phyloP scores from a whole-genome alignment of 768 basidiomycete genomes.

The Panus rudis region DNA sequence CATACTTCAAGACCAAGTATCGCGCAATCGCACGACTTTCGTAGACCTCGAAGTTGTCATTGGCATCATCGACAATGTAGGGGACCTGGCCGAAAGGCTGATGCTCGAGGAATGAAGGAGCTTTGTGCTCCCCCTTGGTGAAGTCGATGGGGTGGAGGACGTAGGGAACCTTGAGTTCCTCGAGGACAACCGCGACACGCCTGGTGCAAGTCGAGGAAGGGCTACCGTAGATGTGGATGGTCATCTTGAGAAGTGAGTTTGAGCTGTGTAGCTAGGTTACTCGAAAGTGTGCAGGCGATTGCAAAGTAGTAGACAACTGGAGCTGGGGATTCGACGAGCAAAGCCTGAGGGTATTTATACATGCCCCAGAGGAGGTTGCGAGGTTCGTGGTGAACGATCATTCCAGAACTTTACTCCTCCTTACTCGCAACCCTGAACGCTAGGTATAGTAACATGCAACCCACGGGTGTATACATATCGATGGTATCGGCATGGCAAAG shows the following conservation, averaged over 20 bases:
- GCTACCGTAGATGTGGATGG: neutral
- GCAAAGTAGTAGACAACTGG: too few relatives aligned
- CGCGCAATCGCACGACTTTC: slow-evolving; percentile 56
- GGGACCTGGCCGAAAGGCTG: slow-evolving; percentile 67
- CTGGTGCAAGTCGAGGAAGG: neutral
- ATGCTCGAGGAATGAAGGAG: slow-evolving; percentile 31
- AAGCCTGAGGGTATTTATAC: too few relatives aligned
- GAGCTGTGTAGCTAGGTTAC: neutral
- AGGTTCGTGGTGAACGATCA: too few relatives aligned
- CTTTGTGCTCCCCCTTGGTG: slow-evolving; percentile 38
- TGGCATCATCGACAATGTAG: slow-evolving; percentile 38
- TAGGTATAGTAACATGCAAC: too few relatives aligned
- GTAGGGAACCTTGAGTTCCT: slow-evolving; percentile 23
- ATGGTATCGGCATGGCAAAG: too few relatives aligned
- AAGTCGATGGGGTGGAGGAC: slow-evolving; percentile 41
- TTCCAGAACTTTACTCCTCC: too few relatives aligned
- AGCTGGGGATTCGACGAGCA: too few relatives aligned
- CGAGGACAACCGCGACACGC: neutral
- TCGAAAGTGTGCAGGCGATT: too few relatives aligned
- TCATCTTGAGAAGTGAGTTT: neutral
- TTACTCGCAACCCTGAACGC: too few relatives aligned
- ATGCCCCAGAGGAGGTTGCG: too few relatives aligned
- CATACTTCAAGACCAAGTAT: slow-evolving; percentile 51
- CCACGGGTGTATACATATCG: too few relatives aligned
- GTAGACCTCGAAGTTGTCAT: slow-evolving; percentile 53